Evolutionary conservation across 2,329 filamentous ascomycete species (phyloP).

Genomic region (Colletotrichum graminicola): DNA sequence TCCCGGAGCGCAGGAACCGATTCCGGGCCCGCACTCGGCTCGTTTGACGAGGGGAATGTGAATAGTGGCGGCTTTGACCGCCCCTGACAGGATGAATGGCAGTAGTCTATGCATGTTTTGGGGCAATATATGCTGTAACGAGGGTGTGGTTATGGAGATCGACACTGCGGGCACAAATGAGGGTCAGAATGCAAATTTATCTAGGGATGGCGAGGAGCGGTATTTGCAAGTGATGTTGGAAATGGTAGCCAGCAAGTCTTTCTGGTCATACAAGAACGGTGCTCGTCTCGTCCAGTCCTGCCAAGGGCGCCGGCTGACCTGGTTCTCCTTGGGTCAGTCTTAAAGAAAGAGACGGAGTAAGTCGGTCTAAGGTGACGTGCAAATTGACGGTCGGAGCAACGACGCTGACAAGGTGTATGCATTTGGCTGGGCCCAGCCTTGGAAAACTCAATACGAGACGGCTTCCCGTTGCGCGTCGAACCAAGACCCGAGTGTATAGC

Average conservation of each 20-base stretch:
- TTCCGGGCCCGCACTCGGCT: conserved; percentile 50
- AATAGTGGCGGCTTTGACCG: conserved; percentile 36
- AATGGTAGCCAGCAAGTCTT: background rate
- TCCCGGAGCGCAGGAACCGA: conserved; percentile 51
- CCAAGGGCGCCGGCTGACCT: conserved; percentile 26
- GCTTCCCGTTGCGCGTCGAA: conserved; percentile 3
- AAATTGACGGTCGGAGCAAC: conserved; percentile 32
- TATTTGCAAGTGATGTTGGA: conserved; percentile 35
- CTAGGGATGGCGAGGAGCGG: conserved; percentile 21
- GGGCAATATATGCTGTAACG: conserved; percentile 22
- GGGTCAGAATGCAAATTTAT: background rate
- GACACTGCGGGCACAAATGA: conserved; percentile 29
- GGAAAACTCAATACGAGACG: conserved; percentile 33
- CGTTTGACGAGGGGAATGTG: conserved; percentile 40
- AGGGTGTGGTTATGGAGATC: conserved; percentile 39
- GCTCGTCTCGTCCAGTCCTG: conserved; percentile 11
- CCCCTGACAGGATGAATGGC: conserved; percentile 36
- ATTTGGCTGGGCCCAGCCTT: conserved; percentile 18
- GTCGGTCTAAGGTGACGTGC: background rate
- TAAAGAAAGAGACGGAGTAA: background rate
- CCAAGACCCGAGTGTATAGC: conserved; percentile 19
- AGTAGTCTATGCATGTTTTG: conserved; percentile 38
- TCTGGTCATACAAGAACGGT: background rate
- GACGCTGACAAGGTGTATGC: conserved; percentile 32
- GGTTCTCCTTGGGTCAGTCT: background rate